These are phyloP conservation scores for Medicago truncatula DNA, from an alignment of 306 rosid genomes.

Conservation along the genomic window DNA sequence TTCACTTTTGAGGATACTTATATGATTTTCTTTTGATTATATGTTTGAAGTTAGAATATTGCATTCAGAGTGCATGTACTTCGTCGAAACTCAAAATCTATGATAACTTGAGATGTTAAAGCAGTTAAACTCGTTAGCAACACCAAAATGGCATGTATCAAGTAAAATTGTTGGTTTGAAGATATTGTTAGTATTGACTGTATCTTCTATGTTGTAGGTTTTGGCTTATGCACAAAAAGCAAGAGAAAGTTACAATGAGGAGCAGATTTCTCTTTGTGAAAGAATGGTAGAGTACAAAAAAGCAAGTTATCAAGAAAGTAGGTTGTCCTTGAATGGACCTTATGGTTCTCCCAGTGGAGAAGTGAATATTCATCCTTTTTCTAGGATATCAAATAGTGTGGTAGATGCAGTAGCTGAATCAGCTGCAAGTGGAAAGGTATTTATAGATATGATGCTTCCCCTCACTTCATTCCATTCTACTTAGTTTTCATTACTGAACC, in stretches of 20 bases:
- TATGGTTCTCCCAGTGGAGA: slow-evolving; percentile 51
- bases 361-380: slow-evolving; percentile 53
- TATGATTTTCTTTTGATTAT: slow-evolving; percentile 16
- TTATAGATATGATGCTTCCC: slow-evolving; percentile 23
- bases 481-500: slow-evolving; percentile 1
- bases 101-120: slow-evolving; percentile 30
- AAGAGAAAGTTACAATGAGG: slow-evolving; percentile 76
- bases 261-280: slow-evolving; percentile 66
- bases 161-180: slow-evolving; percentile 10
- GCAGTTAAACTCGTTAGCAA: not conserved
- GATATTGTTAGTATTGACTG: slow-evolving; percentile 20
- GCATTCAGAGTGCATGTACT: slow-evolving; percentile 1
- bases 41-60: not conserved
- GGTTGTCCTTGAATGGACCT: slow-evolving; percentile 52
- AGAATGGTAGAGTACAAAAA: slow-evolving; percentile 73
- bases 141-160: slow-evolving; percentile 4
- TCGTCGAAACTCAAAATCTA: slow-evolving; percentile 35
- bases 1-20: not conserved
- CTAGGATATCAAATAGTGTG: slow-evolving; percentile 59
- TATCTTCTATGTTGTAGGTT: slow-evolving; percentile 55
- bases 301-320: slow-evolving; percentile 56
- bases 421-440: slow-evolving; percentile 74
- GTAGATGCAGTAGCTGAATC: slow-evolving; percentile 74
- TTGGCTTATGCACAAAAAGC: slow-evolving; percentile 67
- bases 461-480: slow-evolving; percentile 15